Base-by-base conservation (phyloP, 331 rosid species). In the Acacia concinna region DNA sequence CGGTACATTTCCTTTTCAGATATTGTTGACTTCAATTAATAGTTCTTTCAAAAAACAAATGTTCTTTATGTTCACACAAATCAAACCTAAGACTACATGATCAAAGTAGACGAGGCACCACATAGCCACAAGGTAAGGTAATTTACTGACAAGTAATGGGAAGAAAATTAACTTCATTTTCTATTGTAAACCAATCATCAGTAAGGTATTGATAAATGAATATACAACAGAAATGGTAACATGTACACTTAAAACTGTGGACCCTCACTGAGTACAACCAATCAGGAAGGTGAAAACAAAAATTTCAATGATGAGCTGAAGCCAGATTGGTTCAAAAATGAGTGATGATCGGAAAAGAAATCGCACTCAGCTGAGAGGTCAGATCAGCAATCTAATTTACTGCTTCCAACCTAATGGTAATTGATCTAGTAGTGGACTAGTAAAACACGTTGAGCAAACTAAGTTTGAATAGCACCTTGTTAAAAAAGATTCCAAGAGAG, bases 361-460 rank as follows among this genome's bases (percentile, higher is more conserved):
- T 27, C 56, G 47, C 68, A 5, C 73, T 76, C 62, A 69, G 35
- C 52, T 37, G 57, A 62, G 67, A 43, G 27, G 35, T 17, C 47
- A 73, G 49, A 73, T 34, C 70, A 51, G 41, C 62, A 84, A 69
- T 78, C 77, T 87, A 69, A 70, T 72, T 74, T 81, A 68, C 83
- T 63, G 31, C 62, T 64, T 54, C 81, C 73, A 69, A 38, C 15
- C 4, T 3, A 15, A 46, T 8, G 9, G 44, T 40, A 40, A 1
- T 40, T 40, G 6, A 11, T 40, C 9, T 40, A 40, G 44, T 40
- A 11, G 44, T 40, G 44, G 10, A 40, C 6, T 40, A 40, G 7
- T 40, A 5, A 40, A 11, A 40, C 44, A 40, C 0, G 9, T 0
- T 1, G 44, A 40, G 9, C 9, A 8, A 40, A 40, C 44, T 40